phyloP scores from a whole-genome alignment of 371 early-diverging fungal genomes.

The Mortierella sp. region DNA sequence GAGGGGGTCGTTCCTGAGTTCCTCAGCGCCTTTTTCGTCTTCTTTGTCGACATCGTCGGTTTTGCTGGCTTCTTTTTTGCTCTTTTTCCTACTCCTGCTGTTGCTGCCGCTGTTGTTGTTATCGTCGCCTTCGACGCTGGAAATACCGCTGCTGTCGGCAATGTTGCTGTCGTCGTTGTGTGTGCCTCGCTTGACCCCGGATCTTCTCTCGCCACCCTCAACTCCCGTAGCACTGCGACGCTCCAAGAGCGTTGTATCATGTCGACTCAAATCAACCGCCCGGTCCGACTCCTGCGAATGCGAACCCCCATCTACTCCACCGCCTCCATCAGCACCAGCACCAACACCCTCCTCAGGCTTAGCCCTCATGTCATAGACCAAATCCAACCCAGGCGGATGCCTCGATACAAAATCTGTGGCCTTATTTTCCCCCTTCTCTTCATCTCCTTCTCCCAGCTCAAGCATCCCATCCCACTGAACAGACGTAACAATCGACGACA shows the following conservation, averaged over 20 bases:
- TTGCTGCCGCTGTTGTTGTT: background rate
- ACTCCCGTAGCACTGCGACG: background rate
- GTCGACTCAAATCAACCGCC: background rate
- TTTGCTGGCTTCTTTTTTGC: background rate
- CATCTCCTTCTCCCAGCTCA: constrained; percentile 3
- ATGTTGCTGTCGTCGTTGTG: background rate
- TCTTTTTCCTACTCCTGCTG: background rate
- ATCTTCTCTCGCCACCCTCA: background rate
- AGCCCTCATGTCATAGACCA: constrained; percentile 34
- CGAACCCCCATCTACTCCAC: background rate
- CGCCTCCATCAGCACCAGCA: too few species aligned
- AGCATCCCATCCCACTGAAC: constrained; percentile 38
- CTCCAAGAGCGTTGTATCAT: background rate
- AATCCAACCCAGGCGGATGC: constrained; percentile 19
- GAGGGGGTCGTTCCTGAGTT: background rate
- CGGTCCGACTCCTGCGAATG: background rate
- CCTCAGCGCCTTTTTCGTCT: background rate
- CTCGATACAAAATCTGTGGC: background rate
- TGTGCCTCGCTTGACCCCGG: background rate
- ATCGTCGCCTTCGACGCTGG: background rate
- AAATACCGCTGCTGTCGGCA: background rate
- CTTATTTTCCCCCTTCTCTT: background rate
- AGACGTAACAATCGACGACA: background rate
- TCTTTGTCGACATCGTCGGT: background rate
- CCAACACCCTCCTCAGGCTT: background rate